These are phyloP conservation scores for Termitomyces sp. DNA, from an alignment of 768 basidiomycete species.

Conservation along the genomic window DNA sequence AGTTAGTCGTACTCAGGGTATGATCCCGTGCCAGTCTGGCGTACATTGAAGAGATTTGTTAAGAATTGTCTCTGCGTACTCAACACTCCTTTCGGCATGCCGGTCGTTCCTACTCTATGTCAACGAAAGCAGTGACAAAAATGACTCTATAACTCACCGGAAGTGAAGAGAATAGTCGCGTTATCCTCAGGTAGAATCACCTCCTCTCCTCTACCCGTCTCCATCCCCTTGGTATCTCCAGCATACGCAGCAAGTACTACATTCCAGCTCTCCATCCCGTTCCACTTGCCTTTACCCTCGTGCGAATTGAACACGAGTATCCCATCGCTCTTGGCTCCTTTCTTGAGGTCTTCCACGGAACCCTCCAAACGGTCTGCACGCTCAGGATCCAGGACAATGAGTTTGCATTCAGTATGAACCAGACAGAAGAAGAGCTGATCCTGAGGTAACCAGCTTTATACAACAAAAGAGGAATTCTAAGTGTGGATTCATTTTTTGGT, in stretches of 20 bases:
- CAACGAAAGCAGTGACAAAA: background rate
- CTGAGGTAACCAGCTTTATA: constrained; percentile 32
- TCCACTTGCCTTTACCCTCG: constrained; percentile 38
- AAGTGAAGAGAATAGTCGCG: constrained; percentile 48
- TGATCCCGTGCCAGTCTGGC: background rate
- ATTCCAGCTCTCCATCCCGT: constrained; percentile 33
- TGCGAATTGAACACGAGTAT: constrained; percentile 30
- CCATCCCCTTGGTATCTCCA: constrained; percentile 22
- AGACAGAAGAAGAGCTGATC: constrained; percentile 41
- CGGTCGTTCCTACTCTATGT: constrained; percentile 22
- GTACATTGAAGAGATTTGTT: constrained; percentile 41
- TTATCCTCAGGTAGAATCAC: constrained; percentile 39
- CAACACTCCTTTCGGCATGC: constrained; percentile 41
- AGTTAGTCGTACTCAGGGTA: background rate
- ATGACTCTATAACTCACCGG: constrained; percentile 25
- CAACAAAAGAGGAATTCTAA: background rate
- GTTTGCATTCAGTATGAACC: constrained; percentile 31
- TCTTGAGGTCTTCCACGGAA: constrained; percentile 19
- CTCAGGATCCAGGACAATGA: constrained; percentile 42
- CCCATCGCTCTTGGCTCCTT: constrained; percentile 25
- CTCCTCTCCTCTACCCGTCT: constrained; percentile 22
- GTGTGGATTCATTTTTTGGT: background rate
- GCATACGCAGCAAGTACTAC: constrained; percentile 26
- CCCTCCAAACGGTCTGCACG: constrained; percentile 32
- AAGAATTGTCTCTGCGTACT: constrained; percentile 45